Conservation (phyloP, 2,329 filamentous ascomycete species). For the Chaetomiaceae sp. region DNA sequence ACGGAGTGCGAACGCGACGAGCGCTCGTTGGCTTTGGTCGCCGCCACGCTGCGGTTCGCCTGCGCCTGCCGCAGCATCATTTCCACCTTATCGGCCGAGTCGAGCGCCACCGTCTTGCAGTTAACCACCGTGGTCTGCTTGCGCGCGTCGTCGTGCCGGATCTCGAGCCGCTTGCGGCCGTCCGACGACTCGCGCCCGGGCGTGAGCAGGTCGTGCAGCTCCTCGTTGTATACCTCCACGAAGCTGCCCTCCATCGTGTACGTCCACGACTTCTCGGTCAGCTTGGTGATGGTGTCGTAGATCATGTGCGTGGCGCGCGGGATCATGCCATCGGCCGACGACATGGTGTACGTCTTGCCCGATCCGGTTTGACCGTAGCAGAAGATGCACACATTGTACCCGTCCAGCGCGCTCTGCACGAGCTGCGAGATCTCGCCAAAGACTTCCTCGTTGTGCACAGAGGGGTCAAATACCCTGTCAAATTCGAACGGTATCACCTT, state of each 20-base stretch:
- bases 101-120: slow-evolving; percentile 67
- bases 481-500: slow-evolving; percentile 85
- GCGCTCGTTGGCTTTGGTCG: slow-evolving; percentile 94
- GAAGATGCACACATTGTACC: slow-evolving; percentile 98
- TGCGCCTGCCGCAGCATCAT: slow-evolving; percentile 72
- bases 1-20: slow-evolving; percentile 94
- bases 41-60: slow-evolving; percentile 83
- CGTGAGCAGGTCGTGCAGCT: slow-evolving; percentile 78
- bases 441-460: slow-evolving; percentile 72
- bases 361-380: slow-evolving; percentile 97
- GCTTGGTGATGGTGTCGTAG: slow-evolving; percentile 74
- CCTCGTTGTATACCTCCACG: slow-evolving; percentile 97
- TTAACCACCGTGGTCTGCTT: slow-evolving; percentile 80
- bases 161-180: slow-evolving; percentile 78
- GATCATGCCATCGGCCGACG: slow-evolving; percentile 85
- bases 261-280: slow-evolving; percentile 87
- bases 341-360: slow-evolving; percentile 97
- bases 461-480: slow-evolving; percentile 82
- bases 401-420: slow-evolving; percentile 91
- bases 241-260: slow-evolving; percentile 95
- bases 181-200: slow-evolving; percentile 58
- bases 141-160: slow-evolving; percentile 75
- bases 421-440: slow-evolving; percentile 97
- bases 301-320: slow-evolving; percentile 89
- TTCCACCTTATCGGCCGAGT: slow-evolving; percentile 75